These are phyloP conservation scores for Trichoderma sp. DNA, from an alignment of 2,329 filamentous ascomycete genomes.

Conservation along the genomic window DNA sequence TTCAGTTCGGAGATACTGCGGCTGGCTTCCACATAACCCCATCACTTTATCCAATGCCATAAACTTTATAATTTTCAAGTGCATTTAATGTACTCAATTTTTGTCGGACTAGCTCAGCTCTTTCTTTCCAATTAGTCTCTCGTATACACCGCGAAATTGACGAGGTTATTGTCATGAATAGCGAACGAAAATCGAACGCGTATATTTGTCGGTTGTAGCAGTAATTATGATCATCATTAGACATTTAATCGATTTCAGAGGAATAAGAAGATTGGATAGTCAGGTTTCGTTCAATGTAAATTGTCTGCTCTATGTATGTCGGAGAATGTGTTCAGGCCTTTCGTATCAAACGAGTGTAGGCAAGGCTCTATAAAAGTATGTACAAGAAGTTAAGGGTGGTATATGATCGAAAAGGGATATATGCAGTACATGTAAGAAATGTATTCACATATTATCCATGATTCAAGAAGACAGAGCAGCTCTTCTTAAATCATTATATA, in stretches of 20 bases:
- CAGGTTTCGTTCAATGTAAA: not conserved
- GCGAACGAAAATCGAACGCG: not conserved
- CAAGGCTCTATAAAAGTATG: not conserved
- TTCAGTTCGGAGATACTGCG: not conserved
- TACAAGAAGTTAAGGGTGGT: not conserved
- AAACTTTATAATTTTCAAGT: not conserved
- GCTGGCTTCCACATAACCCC: not conserved
- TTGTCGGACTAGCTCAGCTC: not conserved
- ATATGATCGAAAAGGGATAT: not conserved
- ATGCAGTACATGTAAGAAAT: not conserved
- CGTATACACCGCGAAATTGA: not conserved
- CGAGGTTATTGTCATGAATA: not conserved
- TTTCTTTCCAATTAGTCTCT: not conserved
- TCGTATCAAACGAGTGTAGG: conserved; percentile 18
- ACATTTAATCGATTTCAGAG: not conserved
- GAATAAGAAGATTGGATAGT: not conserved
- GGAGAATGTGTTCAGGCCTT: conserved; percentile 1
- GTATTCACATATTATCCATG: not conserved
- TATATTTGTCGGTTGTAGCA: not conserved
- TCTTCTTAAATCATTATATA: not conserved
- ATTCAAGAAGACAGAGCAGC: not conserved
- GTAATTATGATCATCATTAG: not conserved
- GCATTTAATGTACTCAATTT: not conserved
- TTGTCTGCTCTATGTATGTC: not conserved
- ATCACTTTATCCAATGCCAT: not conserved